These are phyloP conservation scores for Eleusine coracana DNA, from an alignment of 176 grass and related monocot species.

Conservation along the genomic window DNA sequence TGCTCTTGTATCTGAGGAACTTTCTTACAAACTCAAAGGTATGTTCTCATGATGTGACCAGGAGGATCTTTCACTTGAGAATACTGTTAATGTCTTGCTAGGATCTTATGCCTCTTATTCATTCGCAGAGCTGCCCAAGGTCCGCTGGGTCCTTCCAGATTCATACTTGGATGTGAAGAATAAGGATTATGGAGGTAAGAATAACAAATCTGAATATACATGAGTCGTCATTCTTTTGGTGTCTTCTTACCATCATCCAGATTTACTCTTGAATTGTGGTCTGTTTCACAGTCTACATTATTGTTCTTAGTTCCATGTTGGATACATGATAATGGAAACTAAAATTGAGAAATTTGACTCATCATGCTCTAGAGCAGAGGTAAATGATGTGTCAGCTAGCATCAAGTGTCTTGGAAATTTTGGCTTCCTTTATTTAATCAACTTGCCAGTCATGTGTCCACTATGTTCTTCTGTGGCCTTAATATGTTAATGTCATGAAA, in stretches of 20 bases:
- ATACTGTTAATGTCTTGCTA: background rate
- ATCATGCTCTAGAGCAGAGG: background rate
- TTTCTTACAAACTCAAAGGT: constrained; percentile 62
- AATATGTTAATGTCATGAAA: background rate
- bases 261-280: background rate
- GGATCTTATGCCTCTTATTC: constrained; percentile 25
- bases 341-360: background rate
- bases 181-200: constrained; percentile 86
- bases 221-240: background rate
- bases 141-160: constrained; percentile 85
- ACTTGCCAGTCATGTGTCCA: background rate
- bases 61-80: background rate
- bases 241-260: background rate
- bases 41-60: constrained; percentile 3
- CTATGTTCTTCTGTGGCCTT: background rate
- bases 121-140: constrained; percentile 65
- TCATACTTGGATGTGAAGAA: constrained; percentile 76
- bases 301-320: background rate
- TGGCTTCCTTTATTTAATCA: background rate
- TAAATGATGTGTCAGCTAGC: background rate
- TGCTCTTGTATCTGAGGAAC: constrained; percentile 62
- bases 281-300: background rate
- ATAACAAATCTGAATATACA: background rate
- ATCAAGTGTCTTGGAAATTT: background rate
- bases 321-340: background rate